Evolutionary conservation across 495 filamentous ascomycete species (phyloP).

Genomic region (Hypoxylon rickii): DNA sequence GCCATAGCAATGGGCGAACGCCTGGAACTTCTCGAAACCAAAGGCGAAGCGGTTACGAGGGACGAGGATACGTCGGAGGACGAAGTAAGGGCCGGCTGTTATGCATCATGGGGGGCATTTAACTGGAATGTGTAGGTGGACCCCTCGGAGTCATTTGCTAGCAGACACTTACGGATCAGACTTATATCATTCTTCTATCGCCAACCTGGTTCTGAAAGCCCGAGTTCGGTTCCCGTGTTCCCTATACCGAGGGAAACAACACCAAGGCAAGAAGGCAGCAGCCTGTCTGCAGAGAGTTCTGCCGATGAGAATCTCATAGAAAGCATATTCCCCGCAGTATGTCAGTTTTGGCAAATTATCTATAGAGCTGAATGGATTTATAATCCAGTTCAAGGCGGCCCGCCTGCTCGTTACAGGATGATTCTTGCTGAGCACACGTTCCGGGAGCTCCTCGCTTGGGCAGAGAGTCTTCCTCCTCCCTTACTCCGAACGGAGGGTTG

Average conservation of each 20-base stretch:
- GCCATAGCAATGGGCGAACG: slow-evolving; percentile 25
- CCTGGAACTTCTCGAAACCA: slow-evolving; percentile 22
- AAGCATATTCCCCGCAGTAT: slow-evolving; percentile 19
- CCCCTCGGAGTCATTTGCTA: not conserved
- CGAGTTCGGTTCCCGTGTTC: slow-evolving; percentile 11
- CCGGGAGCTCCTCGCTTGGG: slow-evolving; percentile 30
- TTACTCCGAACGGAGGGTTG: slow-evolving; percentile 11
- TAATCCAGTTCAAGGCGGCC: slow-evolving; percentile 9
- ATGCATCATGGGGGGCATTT: slow-evolving; percentile 36
- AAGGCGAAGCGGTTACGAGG: not conserved
- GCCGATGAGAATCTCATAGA: not conserved
- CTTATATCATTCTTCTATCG: slow-evolving; percentile 31
- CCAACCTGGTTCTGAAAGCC: slow-evolving; percentile 23
- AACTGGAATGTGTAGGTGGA: slow-evolving; percentile 36
- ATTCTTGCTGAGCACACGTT: slow-evolving; percentile 30
- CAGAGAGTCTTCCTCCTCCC: slow-evolving; percentile 17
- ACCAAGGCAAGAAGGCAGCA: not conserved
- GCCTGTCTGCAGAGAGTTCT: not conserved
- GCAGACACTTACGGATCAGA: slow-evolving; percentile 2
- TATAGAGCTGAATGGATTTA: slow-evolving; percentile 31
- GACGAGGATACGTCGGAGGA: slow-evolving; percentile 2
- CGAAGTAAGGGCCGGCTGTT: slow-evolving; percentile 10
- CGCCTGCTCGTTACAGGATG: slow-evolving; percentile 6
- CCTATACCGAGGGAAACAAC: slow-evolving; percentile 25
- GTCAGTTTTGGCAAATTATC: slow-evolving; percentile 30